Evolutionary conservation across 2,329 filamentous ascomycete genomes (phyloP).

Genomic region (Aspergillus alliaceus): DNA sequence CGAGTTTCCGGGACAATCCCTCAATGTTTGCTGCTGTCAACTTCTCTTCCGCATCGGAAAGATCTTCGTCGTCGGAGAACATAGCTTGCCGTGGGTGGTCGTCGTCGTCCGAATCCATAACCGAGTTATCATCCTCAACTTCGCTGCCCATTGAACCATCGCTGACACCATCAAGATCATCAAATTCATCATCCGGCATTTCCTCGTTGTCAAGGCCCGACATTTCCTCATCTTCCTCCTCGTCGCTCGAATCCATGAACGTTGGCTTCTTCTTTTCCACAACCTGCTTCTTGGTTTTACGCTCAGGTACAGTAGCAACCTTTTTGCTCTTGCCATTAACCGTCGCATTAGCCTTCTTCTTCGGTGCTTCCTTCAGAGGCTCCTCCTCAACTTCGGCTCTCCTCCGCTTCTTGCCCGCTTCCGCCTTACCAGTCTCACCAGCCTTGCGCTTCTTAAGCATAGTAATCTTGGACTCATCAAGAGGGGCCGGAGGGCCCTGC

Average conservation of each 20-base stretch:
- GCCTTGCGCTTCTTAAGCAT: slow-evolving; percentile 78
- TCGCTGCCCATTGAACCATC: slow-evolving; percentile 51
- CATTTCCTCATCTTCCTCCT: slow-evolving; percentile 36
- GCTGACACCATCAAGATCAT: slow-evolving; percentile 42
- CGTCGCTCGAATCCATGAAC: slow-evolving; percentile 37
- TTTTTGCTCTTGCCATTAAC: slow-evolving; percentile 22
- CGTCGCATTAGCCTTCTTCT: slow-evolving; percentile 32
- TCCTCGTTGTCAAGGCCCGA: slow-evolving; percentile 26
- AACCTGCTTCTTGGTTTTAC: slow-evolving; percentile 27
- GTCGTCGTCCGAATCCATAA: slow-evolving; percentile 72
- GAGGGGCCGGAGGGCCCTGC: slow-evolving; percentile 79
- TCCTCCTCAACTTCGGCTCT: slow-evolving; percentile 47
- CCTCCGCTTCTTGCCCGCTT: slow-evolving; percentile 66
- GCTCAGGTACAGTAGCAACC: slow-evolving; percentile 27
- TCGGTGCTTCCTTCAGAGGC: slow-evolving; percentile 37
- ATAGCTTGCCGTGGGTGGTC: slow-evolving; percentile 62
- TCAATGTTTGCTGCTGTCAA: slow-evolving; percentile 96
- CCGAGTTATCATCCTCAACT: slow-evolving; percentile 62
- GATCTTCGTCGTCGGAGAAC: slow-evolving; percentile 94
- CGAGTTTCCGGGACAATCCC: slow-evolving; percentile 81
- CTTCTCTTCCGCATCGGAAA: slow-evolving; percentile 83
- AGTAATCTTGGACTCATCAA: slow-evolving; percentile 69
- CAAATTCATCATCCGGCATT: slow-evolving; percentile 47
- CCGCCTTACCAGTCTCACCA: slow-evolving; percentile 59
- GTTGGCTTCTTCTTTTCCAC: slow-evolving; percentile 39